phyloP scores from a whole-genome alignment of 192 early-diverging fungal species.

The Coemansia sp. region DNA sequence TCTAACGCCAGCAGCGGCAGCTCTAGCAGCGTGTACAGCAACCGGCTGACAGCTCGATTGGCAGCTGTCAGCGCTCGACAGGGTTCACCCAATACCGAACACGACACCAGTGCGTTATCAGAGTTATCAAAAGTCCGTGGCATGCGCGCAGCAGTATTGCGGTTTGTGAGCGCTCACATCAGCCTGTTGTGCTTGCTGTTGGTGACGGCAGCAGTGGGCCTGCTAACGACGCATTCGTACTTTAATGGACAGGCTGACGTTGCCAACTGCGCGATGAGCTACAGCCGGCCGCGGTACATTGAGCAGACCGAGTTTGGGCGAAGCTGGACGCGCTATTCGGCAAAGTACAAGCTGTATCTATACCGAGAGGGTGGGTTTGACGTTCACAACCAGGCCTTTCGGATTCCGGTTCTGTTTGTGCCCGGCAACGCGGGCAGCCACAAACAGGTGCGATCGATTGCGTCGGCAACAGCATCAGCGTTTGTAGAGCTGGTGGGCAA shows the following conservation, averaged over 20 bases:
- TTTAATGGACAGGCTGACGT: conserved; percentile 60
- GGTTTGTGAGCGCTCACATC: neutral
- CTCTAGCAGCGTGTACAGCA: conserved; percentile 11
- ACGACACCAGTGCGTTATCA: no score
- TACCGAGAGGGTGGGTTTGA: conserved; percentile 65
- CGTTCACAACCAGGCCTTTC: conserved; percentile 48
- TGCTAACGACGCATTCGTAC: conserved; percentile 56
- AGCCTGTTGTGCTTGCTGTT: conserved; percentile 15
- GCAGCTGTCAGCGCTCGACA: neutral
- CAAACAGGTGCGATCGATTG: conserved; percentile 84
- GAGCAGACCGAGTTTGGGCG: conserved; percentile 41
- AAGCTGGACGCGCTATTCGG: conserved; percentile 55
- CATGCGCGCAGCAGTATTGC: neutral
- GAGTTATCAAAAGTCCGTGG: neutral
- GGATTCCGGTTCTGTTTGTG: conserved; percentile 88
- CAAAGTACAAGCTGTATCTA: conserved; percentile 72
- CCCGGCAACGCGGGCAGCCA: conserved; percentile 93
- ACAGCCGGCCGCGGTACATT: conserved; percentile 54
- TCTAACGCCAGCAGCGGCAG: conserved; percentile 2
- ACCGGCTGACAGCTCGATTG: neutral
- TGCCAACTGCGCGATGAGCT: conserved; percentile 54
- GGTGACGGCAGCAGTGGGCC: conserved; percentile 10
- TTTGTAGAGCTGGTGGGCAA: conserved; percentile 49
- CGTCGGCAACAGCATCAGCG: conserved; percentile 60
- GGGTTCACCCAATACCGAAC: no score